Base-by-base conservation (phyloP, 306 rosid species). In the Rubus parviflorus region DNA sequence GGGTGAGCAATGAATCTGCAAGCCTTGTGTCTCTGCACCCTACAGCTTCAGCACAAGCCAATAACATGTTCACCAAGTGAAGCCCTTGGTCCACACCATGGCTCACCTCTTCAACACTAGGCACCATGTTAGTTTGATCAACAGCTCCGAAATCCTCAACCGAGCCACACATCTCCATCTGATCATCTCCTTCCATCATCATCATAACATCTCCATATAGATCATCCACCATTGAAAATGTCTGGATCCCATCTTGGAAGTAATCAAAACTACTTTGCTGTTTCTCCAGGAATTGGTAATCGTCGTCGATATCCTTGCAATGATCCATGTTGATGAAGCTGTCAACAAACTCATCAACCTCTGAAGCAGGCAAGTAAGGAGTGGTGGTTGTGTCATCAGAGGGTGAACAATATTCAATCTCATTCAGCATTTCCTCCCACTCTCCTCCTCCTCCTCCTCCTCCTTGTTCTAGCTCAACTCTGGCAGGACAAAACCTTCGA, bases 11-110 rank as follows among this genome's bases (percentile, higher is more conserved):
- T 15, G 88, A 82, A 54, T 80, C 86, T 20, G 97, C 89, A 20
- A 87, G 92, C 15, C 82, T 81, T 25, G 84, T 83, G 79, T 89
- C 96, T 72, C 94, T 86, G 83, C 96, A 89, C 3, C 90, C 88
- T 8, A 90, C 89, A 54, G 94, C 96, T 76, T 90, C 96, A 9
- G 96, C 96, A 81, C 97, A 92, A 42, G 91, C 96, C 79, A 92
- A 53, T 19, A 92, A 52, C 87, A 80, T 77, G 72, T 92, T 94
- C 76, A 92, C 93, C 90, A 92, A 89, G 56, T 90, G 85, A 68
- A 92, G 83, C 45, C 97, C 94, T 81, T 87, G 88, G 69, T 90
- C 85, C 72, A 87, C 85, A 15, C 87, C 83, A 65, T 83, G 83
- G 60, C 62, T 87, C 7, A 52, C 75, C 74, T 81, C 85, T 79